phyloP scores from a whole-genome alignment of 345 rosid species.

The Draba incana region DNA sequence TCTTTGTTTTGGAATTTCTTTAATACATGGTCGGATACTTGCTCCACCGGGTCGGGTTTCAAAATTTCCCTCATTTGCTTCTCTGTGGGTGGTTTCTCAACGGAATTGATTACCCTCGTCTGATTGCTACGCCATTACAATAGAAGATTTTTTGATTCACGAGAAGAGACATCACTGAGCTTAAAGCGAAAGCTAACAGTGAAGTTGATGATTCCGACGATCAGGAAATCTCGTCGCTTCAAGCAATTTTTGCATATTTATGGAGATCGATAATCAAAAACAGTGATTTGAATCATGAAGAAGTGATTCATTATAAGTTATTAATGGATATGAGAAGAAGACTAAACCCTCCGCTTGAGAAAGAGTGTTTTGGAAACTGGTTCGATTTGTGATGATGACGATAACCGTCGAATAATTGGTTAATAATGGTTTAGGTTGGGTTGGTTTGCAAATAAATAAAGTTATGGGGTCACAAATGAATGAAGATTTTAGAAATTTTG shows the following conservation, averaged over 20 bases:
- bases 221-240: constrained; percentile 43
- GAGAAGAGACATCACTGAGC: constrained; percentile 26
- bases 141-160: constrained; percentile 44
- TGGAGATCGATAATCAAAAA: constrained; percentile 34
- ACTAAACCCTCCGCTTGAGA: constrained; percentile 24
- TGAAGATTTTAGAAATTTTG: constrained; percentile 9
- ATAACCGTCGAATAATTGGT: constrained; percentile 21
- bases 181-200: constrained; percentile 44
- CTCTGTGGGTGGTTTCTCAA: constrained; percentile 39
- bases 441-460: constrained; percentile 30
- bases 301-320: constrained; percentile 24
- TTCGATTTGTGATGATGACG: constrained; percentile 17
- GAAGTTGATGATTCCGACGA: constrained; percentile 20
- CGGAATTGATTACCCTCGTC: constrained; percentile 26
- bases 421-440: constrained; percentile 31
- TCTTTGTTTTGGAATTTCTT: constrained; percentile 47
- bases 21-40: constrained; percentile 50
- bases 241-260: constrained; percentile 35
- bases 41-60: constrained; percentile 34
- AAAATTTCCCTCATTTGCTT: constrained; percentile 3
- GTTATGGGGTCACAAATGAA: constrained; percentile 31
- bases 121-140: constrained; percentile 26
- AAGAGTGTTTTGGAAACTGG: constrained; percentile 33
- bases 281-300: constrained; percentile 14
- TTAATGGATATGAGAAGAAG: constrained; percentile 35